Evolutionary conservation across 2,329 filamentous ascomycete genomes (phyloP).

Genomic region (Neofusicoccum ribis): DNA sequence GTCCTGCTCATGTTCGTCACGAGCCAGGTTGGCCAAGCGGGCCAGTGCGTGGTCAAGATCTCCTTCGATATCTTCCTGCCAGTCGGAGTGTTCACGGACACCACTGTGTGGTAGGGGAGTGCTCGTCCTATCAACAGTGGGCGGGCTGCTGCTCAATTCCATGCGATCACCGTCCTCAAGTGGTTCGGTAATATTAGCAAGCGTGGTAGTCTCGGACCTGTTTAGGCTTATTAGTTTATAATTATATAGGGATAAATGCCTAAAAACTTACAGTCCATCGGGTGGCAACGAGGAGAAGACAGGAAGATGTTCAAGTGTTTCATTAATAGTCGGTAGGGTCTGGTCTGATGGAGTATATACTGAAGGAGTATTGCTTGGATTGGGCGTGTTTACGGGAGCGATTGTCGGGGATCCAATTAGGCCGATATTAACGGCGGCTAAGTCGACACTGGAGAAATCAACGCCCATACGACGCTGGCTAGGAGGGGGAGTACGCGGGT

Average conservation of each 20-base stretch:
- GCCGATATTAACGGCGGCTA: neutral
- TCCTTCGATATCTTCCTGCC: slow-evolving; percentile 33
- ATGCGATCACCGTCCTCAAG: neutral
- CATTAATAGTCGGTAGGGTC: neutral
- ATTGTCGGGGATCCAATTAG: neutral
- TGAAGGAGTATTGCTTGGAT: neutral
- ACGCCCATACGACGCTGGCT: neutral
- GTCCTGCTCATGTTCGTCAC: slow-evolving; percentile 32
- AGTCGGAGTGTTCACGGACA: slow-evolving; percentile 30
- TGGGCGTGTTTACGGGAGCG: neutral
- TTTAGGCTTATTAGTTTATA: neutral
- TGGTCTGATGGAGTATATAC: neutral
- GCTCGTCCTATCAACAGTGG: neutral
- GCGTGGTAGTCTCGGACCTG: neutral
- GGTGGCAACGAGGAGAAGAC: neutral
- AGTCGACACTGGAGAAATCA: neutral
- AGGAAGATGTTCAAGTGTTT: neutral
- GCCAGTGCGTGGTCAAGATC: slow-evolving; percentile 28
- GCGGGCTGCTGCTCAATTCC: neutral
- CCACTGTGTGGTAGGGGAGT: neutral
- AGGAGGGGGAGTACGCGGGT: neutral
- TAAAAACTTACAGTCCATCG: neutral
- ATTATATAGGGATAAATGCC: neutral
- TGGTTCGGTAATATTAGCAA: neutral
- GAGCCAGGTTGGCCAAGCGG: slow-evolving; percentile 33